Evolutionary conservation across 768 basidiomycete species (phyloP).

Genomic region (Amanita rimosa): DNA sequence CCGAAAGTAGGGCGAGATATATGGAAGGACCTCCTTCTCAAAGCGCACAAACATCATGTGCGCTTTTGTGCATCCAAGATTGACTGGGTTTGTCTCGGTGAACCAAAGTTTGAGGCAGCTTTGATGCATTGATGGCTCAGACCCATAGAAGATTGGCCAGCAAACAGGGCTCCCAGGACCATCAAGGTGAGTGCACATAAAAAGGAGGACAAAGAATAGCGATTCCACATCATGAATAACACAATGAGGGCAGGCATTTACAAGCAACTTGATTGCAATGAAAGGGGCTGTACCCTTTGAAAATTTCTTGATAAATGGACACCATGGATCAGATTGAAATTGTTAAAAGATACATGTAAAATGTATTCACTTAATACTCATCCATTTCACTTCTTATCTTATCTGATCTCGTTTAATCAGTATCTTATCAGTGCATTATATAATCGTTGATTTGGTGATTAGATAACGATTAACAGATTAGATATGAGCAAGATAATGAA

Average conservation of each 20-base stretch:
- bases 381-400: too few relatives aligned
- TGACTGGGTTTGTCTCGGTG: background rate
- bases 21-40: background rate
- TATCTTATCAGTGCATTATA: too few relatives aligned
- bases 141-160: background rate
- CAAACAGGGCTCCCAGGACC: background rate
- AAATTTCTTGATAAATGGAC: background rate
- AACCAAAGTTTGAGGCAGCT: background rate
- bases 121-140: background rate
- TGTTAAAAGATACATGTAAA: too few relatives aligned
- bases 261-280: background rate
- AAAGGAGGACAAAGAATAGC: background rate
- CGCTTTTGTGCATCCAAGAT: background rate
- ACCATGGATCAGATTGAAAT: background rate
- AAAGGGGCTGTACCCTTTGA: constrained; percentile 6
- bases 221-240: constrained; percentile 5
- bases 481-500: too few relatives aligned
- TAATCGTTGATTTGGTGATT: too few relatives aligned
- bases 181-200: constrained; percentile 6
- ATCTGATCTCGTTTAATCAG: too few relatives aligned
- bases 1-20: background rate
- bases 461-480: too few relatives aligned
- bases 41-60: background rate
- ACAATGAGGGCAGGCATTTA: background rate
- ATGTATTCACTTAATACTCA: too few relatives aligned